Base-by-base conservation (phyloP, 2,329 filamentous ascomycete genomes). In the Talaromyces sp. region DNA sequence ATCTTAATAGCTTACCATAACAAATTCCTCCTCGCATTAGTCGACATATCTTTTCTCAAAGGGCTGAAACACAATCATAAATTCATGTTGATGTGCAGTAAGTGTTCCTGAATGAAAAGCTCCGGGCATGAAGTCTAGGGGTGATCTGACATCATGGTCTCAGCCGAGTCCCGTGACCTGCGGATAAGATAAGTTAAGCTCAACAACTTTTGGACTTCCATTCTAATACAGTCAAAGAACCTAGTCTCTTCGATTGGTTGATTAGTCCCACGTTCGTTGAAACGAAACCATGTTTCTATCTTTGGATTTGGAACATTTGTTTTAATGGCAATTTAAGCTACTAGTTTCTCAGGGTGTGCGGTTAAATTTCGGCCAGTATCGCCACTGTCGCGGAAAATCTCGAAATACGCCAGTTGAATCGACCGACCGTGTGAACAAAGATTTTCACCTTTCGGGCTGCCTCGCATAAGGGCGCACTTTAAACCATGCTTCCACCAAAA, bases 151-250 rank as follows among this genome's bases (percentile, higher is more conserved):
- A 60, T 60, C 57, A 60, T 60, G 19, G 19, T 9, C 33, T 5
- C 11, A 31, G 19, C 16, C 24, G 5, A 33, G 58, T 60, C 58
- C 9, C 58, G 43, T 60, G 58, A 60, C 43, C 27, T 60, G 13
- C 43, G 58, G 58, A 60, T 60, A 60, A 60, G 58, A 60, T 60
- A 60, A 24, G n/a, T 27, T 16, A 11, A 39, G 33, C 50, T n/a
- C 22, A 37, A 56, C 31, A 22, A 37, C 31, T 56, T 54, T 33
- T 6, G 14, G 27, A 27, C 14, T 13, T 27, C 45, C n/a, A 22
- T 9, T 37, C 35, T 35, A 4, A 1, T n/a, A 16, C n/a, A 9
- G 9, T 39, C 31, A 39, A 37, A 37, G 8, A 54, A 19, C 52
- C 9, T 5, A 56, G 7, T 14, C 22, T 35, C 31, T 10, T 22